phyloP scores from a whole-genome alignment of 2,329 filamentous ascomycete species.

The Seiridium cupressi region DNA sequence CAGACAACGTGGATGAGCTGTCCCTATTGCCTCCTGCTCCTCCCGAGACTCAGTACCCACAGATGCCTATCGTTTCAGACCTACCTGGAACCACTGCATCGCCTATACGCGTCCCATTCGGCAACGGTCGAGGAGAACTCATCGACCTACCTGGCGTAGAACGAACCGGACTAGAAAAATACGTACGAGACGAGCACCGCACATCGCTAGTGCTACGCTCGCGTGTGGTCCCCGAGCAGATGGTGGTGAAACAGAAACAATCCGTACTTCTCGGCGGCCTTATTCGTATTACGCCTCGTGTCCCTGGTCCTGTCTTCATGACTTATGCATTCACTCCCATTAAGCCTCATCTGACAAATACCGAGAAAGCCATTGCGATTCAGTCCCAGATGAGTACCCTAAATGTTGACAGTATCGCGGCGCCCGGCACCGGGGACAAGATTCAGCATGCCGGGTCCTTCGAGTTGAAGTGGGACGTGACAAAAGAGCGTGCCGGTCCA shows the following conservation, averaged over 20 bases:
- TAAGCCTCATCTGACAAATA: conserved; percentile 72
- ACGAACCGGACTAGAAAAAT: conserved; percentile 68
- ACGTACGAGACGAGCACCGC: conserved; percentile 66
- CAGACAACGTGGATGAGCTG: conserved; percentile 33
- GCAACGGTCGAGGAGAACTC: conserved; percentile 80
- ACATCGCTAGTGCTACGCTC: conserved; percentile 74
- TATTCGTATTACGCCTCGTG: conserved; percentile 79
- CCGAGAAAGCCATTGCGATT: conserved; percentile 73
- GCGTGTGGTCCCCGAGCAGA: conserved; percentile 71
- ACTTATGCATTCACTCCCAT: conserved; percentile 87
- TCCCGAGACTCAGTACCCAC: conserved; percentile 70
- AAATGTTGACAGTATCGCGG: conserved; percentile 62
- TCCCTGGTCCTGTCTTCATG: conserved; percentile 64
- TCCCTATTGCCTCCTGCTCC: conserved; percentile 75
- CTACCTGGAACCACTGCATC: conserved; percentile 93
- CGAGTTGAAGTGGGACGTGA: conserved; percentile 77
- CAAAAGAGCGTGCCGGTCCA: conserved; percentile 72
- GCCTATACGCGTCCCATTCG: conserved; percentile 90
- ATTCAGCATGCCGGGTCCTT: conserved; percentile 74
- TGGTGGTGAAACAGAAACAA: conserved; percentile 70
- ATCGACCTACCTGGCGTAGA: conserved; percentile 88
- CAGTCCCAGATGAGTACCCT: conserved; percentile 63
- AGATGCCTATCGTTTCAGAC: conserved; percentile 82
- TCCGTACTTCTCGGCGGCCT: conserved; percentile 84
- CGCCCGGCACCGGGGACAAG: conserved; percentile 53